Evolutionary conservation across 352 stramenopile genomes (phyloP).

Genomic region (Phytophthora tentaculata): DNA sequence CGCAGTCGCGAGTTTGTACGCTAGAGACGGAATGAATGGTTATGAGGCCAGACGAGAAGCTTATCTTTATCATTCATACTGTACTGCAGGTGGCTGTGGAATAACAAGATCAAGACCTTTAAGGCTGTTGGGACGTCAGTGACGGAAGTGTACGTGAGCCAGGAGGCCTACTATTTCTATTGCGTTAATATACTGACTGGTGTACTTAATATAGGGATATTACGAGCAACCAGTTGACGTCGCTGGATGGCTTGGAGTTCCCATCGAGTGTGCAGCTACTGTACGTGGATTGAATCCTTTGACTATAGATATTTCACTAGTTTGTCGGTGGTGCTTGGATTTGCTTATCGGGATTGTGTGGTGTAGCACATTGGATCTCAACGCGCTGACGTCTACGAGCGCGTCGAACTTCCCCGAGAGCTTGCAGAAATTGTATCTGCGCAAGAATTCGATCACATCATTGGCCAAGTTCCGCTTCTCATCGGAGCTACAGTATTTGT

Average conservation of each 20-base stretch:
- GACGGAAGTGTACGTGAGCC: conserved; percentile 48
- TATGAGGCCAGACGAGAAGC: no score
- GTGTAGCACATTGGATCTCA: conserved; percentile 35
- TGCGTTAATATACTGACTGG: conserved; percentile 26
- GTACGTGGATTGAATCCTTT: conserved; percentile 14
- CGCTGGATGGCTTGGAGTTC: conserved; percentile 32
- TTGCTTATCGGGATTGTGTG: conserved; percentile 17
- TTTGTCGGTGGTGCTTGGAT: conserved; percentile 2
- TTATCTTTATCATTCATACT: neutral
- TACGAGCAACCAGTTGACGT: conserved; percentile 40
- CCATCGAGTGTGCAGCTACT: conserved; percentile 30
- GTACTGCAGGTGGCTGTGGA: conserved; percentile 41
- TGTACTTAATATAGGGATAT: conserved; percentile 19
- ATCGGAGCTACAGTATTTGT: conserved; percentile 34
- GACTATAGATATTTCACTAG: conserved; percentile 1
- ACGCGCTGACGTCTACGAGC: conserved; percentile 23
- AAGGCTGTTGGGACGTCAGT: conserved; percentile 36
- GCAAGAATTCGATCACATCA: conserved; percentile 44
- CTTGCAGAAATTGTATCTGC: conserved; percentile 32
- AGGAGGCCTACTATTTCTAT: neutral
- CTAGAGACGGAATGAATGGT: no score
- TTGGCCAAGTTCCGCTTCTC: conserved; percentile 40
- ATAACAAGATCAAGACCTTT: conserved; percentile 55
- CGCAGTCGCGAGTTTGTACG: conserved; percentile 34
- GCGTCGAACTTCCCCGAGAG: conserved; percentile 32